Percentiles rank a stretch among this genome's conserved stretches.
These are phyloP conservation scores for Biscutella auriculata DNA, from an alignment of 441 rosid genomes.

Conservation along the genomic window DNA sequence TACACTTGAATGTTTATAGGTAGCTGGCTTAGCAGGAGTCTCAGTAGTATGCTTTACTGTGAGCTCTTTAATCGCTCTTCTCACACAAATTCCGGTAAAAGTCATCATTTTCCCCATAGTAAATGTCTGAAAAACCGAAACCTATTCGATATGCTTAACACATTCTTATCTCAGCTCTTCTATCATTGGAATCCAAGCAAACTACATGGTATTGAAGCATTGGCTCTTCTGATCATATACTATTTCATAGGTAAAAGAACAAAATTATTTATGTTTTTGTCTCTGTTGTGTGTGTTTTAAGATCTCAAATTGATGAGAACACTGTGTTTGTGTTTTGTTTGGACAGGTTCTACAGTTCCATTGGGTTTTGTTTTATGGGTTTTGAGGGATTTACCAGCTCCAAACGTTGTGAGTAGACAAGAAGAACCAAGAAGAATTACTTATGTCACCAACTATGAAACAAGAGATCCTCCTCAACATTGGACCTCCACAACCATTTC, in stretches of 20 bases:
- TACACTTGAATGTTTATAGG: slow-evolving; percentile 23
- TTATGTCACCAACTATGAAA: slow-evolving; percentile 23
- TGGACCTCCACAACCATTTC: slow-evolving; percentile 31
- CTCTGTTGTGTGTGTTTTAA: neutral
- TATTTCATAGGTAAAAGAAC: slow-evolving; percentile 33
- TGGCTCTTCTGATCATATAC: slow-evolving; percentile 35
- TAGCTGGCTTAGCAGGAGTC: slow-evolving; percentile 44
- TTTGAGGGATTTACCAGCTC: slow-evolving; percentile 41
- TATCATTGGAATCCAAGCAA: slow-evolving; percentile 39
- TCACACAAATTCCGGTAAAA: slow-evolving; percentile 39
- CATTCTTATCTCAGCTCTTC: slow-evolving; percentile 26
- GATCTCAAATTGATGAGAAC: neutral
- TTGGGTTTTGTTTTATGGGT: slow-evolving; percentile 42
- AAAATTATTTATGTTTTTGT: no score
- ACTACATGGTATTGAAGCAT: slow-evolving; percentile 25
- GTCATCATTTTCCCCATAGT: neutral
- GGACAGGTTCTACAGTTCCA: slow-evolving; percentile 39
- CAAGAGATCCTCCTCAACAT: slow-evolving; percentile 20
- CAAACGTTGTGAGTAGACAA: slow-evolving; percentile 20
- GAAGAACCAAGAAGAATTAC: slow-evolving; percentile 25
- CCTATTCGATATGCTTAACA: neutral
- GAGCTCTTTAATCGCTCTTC: slow-evolving; percentile 39
- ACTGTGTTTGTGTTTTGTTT: neutral
- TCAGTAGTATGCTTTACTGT: slow-evolving; percentile 42
- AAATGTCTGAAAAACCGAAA: neutral